Conservation (phyloP, 2,329 filamentous ascomycete genomes). For the Sporothrix pallida region DNA sequence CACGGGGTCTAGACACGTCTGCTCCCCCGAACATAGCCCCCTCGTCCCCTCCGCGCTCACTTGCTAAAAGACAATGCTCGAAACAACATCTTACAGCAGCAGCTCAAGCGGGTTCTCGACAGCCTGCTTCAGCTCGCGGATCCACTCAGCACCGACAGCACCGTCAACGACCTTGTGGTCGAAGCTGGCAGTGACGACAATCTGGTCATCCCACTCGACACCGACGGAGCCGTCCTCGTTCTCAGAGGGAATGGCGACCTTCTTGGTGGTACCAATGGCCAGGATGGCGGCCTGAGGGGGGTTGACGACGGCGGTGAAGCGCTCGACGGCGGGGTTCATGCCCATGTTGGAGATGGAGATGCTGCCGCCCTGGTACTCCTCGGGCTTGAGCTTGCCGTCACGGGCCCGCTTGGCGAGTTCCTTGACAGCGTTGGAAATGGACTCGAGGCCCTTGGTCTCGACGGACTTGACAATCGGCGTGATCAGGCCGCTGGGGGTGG, state of each 20-base stretch:
- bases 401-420: conserved; percentile 95
- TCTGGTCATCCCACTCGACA: conserved; percentile 96
- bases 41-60: not conserved
- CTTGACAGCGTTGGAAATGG: conserved; percentile 89
- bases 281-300: conserved; percentile 95
- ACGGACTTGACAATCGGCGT: conserved; percentile 95
- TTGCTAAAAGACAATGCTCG: not conserved
- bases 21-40: not conserved
- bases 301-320: conserved; percentile 99
- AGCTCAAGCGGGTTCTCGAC: conserved; percentile 97
- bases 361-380: conserved; percentile 98
- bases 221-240: conserved; percentile 76
- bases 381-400: conserved; percentile 98
- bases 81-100: conserved; percentile 69
- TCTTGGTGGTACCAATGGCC: conserved; percentile 91
- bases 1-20: not conserved
- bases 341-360: conserved; percentile 99
- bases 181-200: conserved; percentile 91
- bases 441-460: conserved; percentile 82
- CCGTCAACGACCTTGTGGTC: conserved; percentile 99
- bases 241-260: conserved; percentile 88
- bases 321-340: conserved; percentile 96
- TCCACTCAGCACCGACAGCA: conserved; percentile 94
- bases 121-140: conserved; percentile 95
- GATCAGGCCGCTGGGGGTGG: conserved; percentile 92